Base-by-base conservation (phyloP, 2,329 filamentous ascomycete species). In the Stylonectria norvegica region DNA sequence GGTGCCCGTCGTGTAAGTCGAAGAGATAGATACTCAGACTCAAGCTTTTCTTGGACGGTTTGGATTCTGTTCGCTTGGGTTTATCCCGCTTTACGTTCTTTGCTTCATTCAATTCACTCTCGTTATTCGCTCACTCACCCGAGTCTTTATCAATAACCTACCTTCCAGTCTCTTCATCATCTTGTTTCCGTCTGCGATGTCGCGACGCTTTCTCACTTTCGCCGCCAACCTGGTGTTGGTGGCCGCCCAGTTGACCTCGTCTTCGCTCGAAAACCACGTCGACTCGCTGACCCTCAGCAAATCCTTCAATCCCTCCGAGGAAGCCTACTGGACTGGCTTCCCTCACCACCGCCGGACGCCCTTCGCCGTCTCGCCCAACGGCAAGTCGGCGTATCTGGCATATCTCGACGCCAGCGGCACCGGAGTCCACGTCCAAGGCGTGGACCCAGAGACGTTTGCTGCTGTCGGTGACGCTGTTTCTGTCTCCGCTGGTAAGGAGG, bases 341-440 rank as follows among this genome's bases (percentile, higher is more conserved):
- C 75, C 76, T 31, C 79, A 82, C 50, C 78, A 82, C 57, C 74
- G 78, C 32, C 72, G 78, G 36, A 81, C 78, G 10, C 78, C 78
- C 5, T 82, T 82, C 46, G 71, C 78, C n/a, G 67, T 79, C 20
- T 81, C 78, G 1, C 77, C 78, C 2, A 71, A 81, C 56, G 77
- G 77, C 44, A 73, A 73, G 42, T 72, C 70, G 4, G 78, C 75
- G 10, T 81, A 78, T 56, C 56, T 82, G 8, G 79, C 79, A 8
- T 82, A 81, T 52, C 72, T 82, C 12, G 77, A 81, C 52, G 62
- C 66, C 18, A 76, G 69, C 32, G 73, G 71, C 33, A 75, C 68
- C 4, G 73, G 69, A 37, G 75, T 82, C 9, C 74, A 80, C 52
- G 62, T 83, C 14, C 77, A 81, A 57, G 66, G 74, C 30, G 64